Percentiles rank a stretch among this genome's conserved stretches.
Conservation (phyloP, 768 basidiomycete genomes). For the Ramaria rubella region DNA sequence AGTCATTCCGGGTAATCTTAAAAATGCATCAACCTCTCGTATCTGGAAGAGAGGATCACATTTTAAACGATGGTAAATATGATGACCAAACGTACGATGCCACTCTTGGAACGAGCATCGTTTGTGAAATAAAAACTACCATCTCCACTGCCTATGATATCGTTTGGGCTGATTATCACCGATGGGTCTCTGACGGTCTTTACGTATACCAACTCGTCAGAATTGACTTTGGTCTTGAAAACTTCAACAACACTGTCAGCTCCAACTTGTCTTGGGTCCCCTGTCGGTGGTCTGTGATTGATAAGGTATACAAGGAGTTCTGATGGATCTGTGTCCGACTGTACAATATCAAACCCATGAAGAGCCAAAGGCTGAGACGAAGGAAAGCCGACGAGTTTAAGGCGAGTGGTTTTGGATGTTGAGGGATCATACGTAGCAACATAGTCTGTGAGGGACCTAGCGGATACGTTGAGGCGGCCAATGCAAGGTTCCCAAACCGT, state of each 20-base stretch:
- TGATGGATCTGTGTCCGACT: conserved; percentile 39
- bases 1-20: conserved; percentile 33
- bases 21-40: conserved; percentile 22
- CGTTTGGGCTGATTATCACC: conserved; percentile 60
- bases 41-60: conserved; percentile 29
- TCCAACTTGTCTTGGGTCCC: conserved; percentile 39
- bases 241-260: conserved; percentile 69
- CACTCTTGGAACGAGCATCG: conserved; percentile 49
- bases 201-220: conserved; percentile 42
- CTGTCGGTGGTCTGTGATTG: conserved; percentile 56
- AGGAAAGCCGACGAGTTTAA: conserved; percentile 36
- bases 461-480: conserved; percentile 25
- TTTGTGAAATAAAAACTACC: conserved; percentile 70
- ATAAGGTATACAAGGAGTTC: conserved; percentile 61
- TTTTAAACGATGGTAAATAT: no score
- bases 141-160: conserved; percentile 58
- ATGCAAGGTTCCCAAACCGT: conserved; percentile 47
- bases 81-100: conserved; percentile 41
- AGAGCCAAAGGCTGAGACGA: conserved; percentile 34
- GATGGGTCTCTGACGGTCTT: conserved; percentile 47
- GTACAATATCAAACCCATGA: conserved; percentile 66
- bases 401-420: conserved; percentile 38
- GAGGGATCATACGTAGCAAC: conserved; percentile 53
- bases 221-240: conserved; percentile 47
- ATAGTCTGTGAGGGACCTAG: conserved; percentile 41